Evolutionary conservation across 2,329 filamentous ascomycete species (phyloP), one percentile per base, ranked within the genome.

Genomic region (Calonectria montana): DNA sequence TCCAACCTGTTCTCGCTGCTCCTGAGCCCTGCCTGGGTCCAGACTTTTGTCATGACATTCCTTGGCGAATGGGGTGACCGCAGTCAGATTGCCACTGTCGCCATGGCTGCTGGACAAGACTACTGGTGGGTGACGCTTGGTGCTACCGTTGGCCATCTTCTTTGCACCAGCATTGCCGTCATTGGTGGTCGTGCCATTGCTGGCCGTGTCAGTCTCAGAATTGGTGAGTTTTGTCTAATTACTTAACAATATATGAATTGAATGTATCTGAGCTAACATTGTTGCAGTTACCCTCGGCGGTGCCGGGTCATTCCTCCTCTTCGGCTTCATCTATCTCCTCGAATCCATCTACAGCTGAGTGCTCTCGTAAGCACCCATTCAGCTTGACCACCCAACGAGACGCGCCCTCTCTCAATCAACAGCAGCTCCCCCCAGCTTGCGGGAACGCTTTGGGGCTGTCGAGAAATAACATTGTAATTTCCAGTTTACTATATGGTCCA

Each of bases 31-130:
- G 97, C 96, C 0, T 99, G 97, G 97, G 97, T 99, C 16, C 96
- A 98, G 85, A 99, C 97, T 0, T 99, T 99, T 81, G 91, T 97
- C 78, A 99, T 99, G 97, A 99, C 97, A 2, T 99, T 99, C 85
- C 86, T 99, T 35, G 97, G 97, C 47, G 97, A 99, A 83, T 99
- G 97, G 97, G 97, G 97, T 69, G 97, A 99, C 81, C 92, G 97
- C 77, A 97, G 94, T 82, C 97, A 99, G 86, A 98, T 99, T 80
- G 97, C 97, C 25, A 99, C 97, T 0, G 97, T 99, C 81, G 97
- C 97, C 66, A 99, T 99, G 97, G 97, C 97, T 62, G 96, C 97
- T 39, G 97, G 97, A 23, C 94, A 97, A 83, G 97, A 99, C 82
- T 99, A 98, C 84, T 98, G 96, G 96, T 98, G 95, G 94, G 97